A percentile compares a stretch with the other conserved stretches of the same genome.
These are phyloP conservation scores for Theobroma cacao DNA, from an alignment of 345 rosid species.

Conservation along the genomic window DNA sequence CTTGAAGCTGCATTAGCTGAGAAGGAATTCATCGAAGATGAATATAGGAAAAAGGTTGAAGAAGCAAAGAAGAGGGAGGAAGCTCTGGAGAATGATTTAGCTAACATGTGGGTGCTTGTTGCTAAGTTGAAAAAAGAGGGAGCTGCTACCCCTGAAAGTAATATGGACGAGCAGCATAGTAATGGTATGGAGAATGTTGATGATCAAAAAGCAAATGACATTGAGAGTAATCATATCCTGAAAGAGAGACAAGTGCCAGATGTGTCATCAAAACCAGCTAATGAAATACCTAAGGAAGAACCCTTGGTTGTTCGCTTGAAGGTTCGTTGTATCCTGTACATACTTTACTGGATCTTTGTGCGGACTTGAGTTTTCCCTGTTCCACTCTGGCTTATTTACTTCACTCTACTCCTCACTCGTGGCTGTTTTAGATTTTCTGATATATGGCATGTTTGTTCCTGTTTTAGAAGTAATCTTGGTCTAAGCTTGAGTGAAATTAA, in stretches of 20 bases:
- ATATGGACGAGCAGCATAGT: conserved; percentile 37
- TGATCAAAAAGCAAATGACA: conserved; percentile 40
- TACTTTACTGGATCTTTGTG: background rate
- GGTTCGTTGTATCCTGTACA: conserved; percentile 35
- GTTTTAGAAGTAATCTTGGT: background rate
- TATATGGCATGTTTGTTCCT: background rate
- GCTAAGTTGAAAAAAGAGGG: conserved; percentile 92
- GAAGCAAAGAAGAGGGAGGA: conserved; percentile 91
- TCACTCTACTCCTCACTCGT: background rate
- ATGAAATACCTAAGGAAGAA: conserved; percentile 71
- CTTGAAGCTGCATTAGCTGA: conserved; percentile 88
- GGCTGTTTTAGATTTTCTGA: background rate
- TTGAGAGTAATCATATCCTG: conserved; percentile 32
- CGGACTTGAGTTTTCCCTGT: background rate
- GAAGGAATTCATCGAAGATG: conserved; percentile 81
- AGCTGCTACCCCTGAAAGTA: conserved; percentile 47
- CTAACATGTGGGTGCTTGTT: conserved; percentile 99
- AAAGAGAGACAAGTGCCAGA: conserved; percentile 53
- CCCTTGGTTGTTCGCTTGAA: conserved; percentile 89
- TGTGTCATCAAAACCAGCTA: conserved; percentile 45
- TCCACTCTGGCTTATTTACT: background rate
- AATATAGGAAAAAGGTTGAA: conserved; percentile 74
- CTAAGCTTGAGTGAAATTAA: background rate
- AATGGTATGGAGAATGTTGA: conserved; percentile 30
- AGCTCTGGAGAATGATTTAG: conserved; percentile 90